phyloP scores from a whole-genome alignment of 176 grass and related monocot genomes.

The Triticum dicoccoides region DNA sequence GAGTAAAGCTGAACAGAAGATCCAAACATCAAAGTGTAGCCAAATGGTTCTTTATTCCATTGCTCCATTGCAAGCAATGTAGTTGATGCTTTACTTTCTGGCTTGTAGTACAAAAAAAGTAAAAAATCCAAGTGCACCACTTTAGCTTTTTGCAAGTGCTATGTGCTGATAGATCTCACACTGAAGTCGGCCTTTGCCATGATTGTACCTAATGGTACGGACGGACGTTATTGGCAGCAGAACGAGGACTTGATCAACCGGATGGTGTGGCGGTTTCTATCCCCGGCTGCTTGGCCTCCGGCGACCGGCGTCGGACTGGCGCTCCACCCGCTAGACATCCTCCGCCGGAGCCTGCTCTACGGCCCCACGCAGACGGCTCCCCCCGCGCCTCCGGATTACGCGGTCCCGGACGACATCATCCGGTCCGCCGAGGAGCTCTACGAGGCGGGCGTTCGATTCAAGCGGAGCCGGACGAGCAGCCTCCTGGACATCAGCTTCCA shows the following conservation, averaged over 20 bases:
- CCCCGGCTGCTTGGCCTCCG: neutral
- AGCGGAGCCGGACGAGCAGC: conserved; percentile 34
- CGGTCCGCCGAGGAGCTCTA: conserved; percentile 64
- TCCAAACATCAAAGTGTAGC: neutral
- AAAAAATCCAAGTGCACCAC: neutral
- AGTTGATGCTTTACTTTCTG: neutral
- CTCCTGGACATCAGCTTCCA: conserved; percentile 63
- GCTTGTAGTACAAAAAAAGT: neutral
- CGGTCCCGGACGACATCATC: conserved; percentile 40
- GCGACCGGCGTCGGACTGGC: conserved; percentile 16
- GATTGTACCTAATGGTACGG: neutral
- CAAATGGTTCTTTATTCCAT: conserved; percentile 30
- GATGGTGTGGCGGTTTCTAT: conserved; percentile 46
- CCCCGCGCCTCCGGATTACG: neutral
- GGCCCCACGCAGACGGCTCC: neutral
- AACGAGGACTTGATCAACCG: conserved; percentile 55
- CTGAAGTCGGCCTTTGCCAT: neutral
- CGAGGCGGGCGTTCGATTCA: conserved; percentile 71
- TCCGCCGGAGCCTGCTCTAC: conserved; percentile 47
- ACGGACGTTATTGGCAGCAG: conserved; percentile 11
- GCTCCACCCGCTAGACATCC: conserved; percentile 66
- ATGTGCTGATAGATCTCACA: neutral
- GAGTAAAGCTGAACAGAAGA: neutral
- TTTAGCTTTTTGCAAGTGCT: too few relatives aligned
- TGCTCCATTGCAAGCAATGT: too few relatives aligned